Percentiles rank a stretch among this genome's conserved stretches.
phyloP scores from a whole-genome alignment of 163 green algal species.

The Chlorella variabilis region DNA sequence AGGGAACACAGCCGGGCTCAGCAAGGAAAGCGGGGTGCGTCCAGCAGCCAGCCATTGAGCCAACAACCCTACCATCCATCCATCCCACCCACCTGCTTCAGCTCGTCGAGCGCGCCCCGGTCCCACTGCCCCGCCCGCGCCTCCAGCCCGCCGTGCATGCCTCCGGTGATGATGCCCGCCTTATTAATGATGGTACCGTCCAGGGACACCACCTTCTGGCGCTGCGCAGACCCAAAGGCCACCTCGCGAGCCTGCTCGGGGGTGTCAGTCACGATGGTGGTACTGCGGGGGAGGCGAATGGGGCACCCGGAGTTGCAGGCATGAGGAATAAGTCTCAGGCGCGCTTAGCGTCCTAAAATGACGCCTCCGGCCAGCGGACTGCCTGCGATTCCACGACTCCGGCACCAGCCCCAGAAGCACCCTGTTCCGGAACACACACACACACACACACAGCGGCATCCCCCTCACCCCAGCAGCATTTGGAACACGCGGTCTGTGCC shows the following conservation, averaged over 20 bases:
- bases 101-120: constrained; percentile 60
- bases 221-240: constrained; percentile 60
- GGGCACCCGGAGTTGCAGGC: too few species aligned
- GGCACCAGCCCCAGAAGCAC: too few species aligned
- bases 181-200: constrained; percentile 93
- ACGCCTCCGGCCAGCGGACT: too few species aligned
- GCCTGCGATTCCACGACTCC: too few species aligned
- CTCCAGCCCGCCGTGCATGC: constrained; percentile 64
- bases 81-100: constrained; percentile 51
- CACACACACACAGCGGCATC: too few species aligned
- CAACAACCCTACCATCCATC: not conserved
- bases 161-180: constrained; percentile 77
- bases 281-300: constrained; percentile 53
- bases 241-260: constrained; percentile 85
- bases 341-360: too few species aligned
- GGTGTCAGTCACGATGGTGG: constrained; percentile 91
- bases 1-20: too few species aligned
- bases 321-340: too few species aligned
- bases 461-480: constrained; percentile 44
- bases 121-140: constrained; percentile 79
- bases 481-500: constrained; percentile 74
- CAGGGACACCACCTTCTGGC: constrained; percentile 72
- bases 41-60: too few species aligned
- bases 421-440: too few species aligned
- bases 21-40: too few species aligned